These are phyloP conservation scores for Stenocarpella maydis DNA, from an alignment of 2,329 filamentous ascomycete species.

Conservation along the genomic window DNA sequence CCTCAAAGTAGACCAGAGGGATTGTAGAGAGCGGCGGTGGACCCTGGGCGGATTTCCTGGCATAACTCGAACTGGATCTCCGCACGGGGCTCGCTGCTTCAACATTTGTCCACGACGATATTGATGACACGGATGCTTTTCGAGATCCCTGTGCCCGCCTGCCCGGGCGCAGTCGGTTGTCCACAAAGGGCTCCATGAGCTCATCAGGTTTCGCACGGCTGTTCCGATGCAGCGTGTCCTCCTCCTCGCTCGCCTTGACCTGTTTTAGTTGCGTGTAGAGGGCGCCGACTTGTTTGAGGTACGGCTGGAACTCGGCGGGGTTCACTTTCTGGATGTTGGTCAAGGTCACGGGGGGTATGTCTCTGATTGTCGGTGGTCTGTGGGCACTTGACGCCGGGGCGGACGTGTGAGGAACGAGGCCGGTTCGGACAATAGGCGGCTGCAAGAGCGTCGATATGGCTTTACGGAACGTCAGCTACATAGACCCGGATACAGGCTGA, in stretches of 20 bases:
- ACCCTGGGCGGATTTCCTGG: conserved; percentile 71
- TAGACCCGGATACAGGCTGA: neutral
- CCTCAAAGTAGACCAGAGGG: conserved; percentile 91
- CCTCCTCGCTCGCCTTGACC: conserved; percentile 79
- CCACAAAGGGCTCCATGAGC: conserved; percentile 47
- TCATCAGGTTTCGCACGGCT: conserved; percentile 54
- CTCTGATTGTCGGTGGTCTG: conserved; percentile 82
- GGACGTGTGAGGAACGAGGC: conserved; percentile 80
- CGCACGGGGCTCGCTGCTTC: conserved; percentile 54
- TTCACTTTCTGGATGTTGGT: conserved; percentile 89
- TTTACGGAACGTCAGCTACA: conserved; percentile 44
- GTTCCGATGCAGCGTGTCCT: conserved; percentile 53
- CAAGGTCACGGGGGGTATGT: conserved; percentile 92
- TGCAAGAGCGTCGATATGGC: conserved; percentile 95
- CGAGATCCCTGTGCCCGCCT: conserved; percentile 49
- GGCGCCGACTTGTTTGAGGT: conserved; percentile 84
- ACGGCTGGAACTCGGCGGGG: conserved; percentile 79
- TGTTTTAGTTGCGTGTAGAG: conserved; percentile 90
- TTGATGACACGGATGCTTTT: conserved; percentile 54
- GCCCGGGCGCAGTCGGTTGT: conserved; percentile 58
- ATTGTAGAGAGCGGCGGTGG: conserved; percentile 91
- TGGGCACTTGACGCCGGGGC: conserved; percentile 75
- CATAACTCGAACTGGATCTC: conserved; percentile 56
- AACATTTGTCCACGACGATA: conserved; percentile 59
- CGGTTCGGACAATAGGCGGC: conserved; percentile 87